Evolutionary conservation across 2,329 filamentous ascomycete genomes (phyloP).

Genomic region (Zelopaecilomyces penicillatus): DNA sequence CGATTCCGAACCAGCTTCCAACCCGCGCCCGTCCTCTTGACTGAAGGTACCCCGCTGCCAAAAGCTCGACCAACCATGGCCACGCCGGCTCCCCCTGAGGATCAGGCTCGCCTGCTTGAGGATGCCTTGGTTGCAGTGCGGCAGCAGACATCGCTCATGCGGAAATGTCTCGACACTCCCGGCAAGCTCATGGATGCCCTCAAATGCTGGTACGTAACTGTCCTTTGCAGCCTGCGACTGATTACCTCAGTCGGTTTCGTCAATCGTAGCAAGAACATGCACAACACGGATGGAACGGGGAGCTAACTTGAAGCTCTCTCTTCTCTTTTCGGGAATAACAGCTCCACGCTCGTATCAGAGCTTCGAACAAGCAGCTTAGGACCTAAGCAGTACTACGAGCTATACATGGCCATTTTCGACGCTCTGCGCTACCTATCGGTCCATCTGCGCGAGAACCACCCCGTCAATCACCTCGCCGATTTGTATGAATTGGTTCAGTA

Average conservation of each 20-base stretch:
- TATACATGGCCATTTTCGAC: conserved; percentile 99
- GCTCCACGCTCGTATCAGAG: conserved; percentile 97
- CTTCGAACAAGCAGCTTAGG: conserved; percentile 92
- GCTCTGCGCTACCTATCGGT: conserved; percentile 92
- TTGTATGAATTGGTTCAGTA: conserved; percentile 97
- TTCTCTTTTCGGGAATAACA: conserved; percentile 29
- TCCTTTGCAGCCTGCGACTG: neutral
- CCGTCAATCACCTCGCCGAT: conserved; percentile 94
- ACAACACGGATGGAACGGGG: too few species aligned
- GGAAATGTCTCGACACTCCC: conserved; percentile 91
- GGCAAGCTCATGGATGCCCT: conserved; percentile 99
- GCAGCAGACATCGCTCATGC: conserved; percentile 95
- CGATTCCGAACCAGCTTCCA: conserved; percentile 8
- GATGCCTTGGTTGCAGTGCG: conserved; percentile 94
- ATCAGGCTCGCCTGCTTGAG: conserved; percentile 87
- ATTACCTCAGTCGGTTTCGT: conserved; percentile 2
- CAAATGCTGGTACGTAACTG: conserved; percentile 81
- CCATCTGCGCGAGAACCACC: conserved; percentile 94
- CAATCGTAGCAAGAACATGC: too few species aligned
- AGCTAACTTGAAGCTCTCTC: neutral
- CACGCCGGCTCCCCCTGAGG: conserved; percentile 59
- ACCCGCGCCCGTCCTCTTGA: conserved; percentile 10
- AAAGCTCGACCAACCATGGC: conserved; percentile 27
- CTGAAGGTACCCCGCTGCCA: conserved; percentile 24
- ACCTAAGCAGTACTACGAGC: conserved; percentile 99